Evolutionary conservation across 2,329 filamentous ascomycete species (phyloP).

Genomic region (Aureobasidium sp.): DNA sequence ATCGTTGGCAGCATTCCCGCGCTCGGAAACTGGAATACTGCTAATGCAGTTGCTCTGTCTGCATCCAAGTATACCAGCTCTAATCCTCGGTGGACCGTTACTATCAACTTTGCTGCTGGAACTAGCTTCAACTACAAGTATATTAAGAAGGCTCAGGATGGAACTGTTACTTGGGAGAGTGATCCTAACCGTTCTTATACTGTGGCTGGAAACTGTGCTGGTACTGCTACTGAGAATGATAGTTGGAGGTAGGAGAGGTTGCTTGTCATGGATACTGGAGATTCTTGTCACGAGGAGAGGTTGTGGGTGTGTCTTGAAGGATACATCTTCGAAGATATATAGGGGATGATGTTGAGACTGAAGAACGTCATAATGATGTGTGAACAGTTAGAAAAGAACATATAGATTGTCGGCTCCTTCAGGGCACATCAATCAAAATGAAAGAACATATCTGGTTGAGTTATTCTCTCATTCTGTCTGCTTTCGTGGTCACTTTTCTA

Average conservation of each 20-base stretch:
- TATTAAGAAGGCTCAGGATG: constrained; percentile 51
- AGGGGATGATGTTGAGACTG: no score
- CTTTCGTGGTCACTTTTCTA: no score
- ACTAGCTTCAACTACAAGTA: constrained; percentile 57
- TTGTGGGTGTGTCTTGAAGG: no score
- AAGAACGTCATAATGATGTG: no score
- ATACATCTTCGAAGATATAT: no score
- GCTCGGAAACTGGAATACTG: constrained; percentile 55
- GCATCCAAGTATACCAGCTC: constrained; percentile 51
- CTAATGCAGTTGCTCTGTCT: constrained; percentile 49
- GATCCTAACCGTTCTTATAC: constrained; percentile 43
- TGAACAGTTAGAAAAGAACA: no score
- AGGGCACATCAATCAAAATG: no score
- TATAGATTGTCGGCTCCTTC: no score
- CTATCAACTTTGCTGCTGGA: constrained; percentile 50
- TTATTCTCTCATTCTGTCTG: no score
- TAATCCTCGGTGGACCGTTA: constrained; percentile 56
- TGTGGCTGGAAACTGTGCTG: constrained; percentile 26
- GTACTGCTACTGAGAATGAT: neutral
- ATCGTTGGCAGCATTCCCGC: constrained; percentile 52
- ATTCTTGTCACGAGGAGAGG: neutral
- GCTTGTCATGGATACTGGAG: neutral
- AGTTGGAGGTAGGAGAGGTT: constrained; percentile 28
- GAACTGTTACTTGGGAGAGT: constrained; percentile 56
- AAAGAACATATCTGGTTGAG: no score